Percentiles rank a stretch among this genome's conserved stretches.
These are phyloP conservation scores for Oryza glumipatula DNA, from an alignment of 176 grass and related monocot genomes.

Conservation along the genomic window DNA sequence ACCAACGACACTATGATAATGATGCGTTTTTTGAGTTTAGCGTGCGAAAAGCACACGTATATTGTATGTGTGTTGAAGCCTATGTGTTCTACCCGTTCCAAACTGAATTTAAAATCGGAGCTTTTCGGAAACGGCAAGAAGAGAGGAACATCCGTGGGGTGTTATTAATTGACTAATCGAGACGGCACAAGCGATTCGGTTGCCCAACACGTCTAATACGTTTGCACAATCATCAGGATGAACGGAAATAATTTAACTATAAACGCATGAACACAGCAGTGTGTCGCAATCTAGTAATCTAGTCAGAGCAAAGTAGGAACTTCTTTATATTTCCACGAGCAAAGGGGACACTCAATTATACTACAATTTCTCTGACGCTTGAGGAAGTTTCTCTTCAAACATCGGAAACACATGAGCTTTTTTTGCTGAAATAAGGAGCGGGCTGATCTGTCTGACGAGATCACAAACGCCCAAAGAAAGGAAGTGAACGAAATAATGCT, in stretches of 20 bases:
- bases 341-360: slow-evolving; percentile 22
- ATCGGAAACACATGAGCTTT: slow-evolving; percentile 1
- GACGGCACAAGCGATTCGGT: neutral
- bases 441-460: slow-evolving; percentile 14
- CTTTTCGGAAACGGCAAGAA: slow-evolving; percentile 4
- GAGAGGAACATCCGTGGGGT: neutral
- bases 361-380: slow-evolving; percentile 44
- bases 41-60: neutral
- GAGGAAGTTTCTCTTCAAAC: slow-evolving; percentile 45
- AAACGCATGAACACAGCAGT: neutral
- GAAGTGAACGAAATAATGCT: slow-evolving; percentile 30
- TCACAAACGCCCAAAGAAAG: neutral
- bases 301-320: slow-evolving; percentile 32
- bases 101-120: slow-evolving; percentile 10
- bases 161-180: slow-evolving; percentile 9
- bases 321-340: slow-evolving; percentile 5
- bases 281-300: slow-evolving; percentile 32
- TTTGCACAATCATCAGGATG: neutral
- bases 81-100: neutral
- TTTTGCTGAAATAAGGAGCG: neutral
- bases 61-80: neutral
- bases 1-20: neutral
- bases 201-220: slow-evolving; percentile 29
- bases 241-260: neutral
- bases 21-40: neutral